Percentiles rank a stretch among this genome's conserved stretches.
phyloP scores from a whole-genome alignment of 1,284 basidiomycete species.

The Coniferiporia sulphurascens region DNA sequence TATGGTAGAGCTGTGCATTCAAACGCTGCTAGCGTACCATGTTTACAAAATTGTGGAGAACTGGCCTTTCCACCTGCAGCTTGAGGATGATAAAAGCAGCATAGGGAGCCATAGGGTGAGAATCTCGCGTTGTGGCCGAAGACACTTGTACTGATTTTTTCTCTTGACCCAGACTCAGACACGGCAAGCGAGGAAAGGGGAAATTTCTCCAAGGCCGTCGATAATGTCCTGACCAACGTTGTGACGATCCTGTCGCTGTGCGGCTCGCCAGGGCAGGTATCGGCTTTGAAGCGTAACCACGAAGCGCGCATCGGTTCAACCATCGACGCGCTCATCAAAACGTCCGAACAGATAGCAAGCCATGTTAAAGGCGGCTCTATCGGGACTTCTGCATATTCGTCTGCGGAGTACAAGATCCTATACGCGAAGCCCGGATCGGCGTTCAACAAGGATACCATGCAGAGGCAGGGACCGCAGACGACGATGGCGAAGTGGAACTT shows the following conservation, averaged over 20 bases:
- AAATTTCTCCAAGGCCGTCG: neutral
- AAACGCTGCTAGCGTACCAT: slow-evolving; percentile 8
- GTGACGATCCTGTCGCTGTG: slow-evolving; percentile 13
- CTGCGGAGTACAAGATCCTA: slow-evolving; percentile 10
- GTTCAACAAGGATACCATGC: slow-evolving; percentile 16
- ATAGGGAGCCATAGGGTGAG: neutral
- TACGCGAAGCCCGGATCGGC: slow-evolving; percentile 9
- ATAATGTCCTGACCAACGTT: slow-evolving; percentile 5
- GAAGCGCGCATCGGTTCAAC: slow-evolving; percentile 7
- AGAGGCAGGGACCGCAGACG: slow-evolving; percentile 1
- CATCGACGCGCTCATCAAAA: slow-evolving; percentile 9
- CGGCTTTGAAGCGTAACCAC: slow-evolving; percentile 8
- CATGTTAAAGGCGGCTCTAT: slow-evolving; percentile 1
- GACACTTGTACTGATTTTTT: neutral
- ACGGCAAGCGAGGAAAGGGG: neutral
- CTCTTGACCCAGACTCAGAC: neutral
- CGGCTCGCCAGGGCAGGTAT: slow-evolving; percentile 6
- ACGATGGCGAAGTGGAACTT: slow-evolving; percentile 2
- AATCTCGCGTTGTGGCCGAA: neutral
- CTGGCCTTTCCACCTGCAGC: slow-evolving; percentile 3
- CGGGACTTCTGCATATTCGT: neutral
- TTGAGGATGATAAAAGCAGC: neutral
- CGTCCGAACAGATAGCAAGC: slow-evolving; percentile 6
- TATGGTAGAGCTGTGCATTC: slow-evolving; percentile 6
- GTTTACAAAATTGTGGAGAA: slow-evolving; percentile 6